These are phyloP conservation scores for Corylus americana DNA, from an alignment of 306 rosid species.

Conservation along the genomic window DNA sequence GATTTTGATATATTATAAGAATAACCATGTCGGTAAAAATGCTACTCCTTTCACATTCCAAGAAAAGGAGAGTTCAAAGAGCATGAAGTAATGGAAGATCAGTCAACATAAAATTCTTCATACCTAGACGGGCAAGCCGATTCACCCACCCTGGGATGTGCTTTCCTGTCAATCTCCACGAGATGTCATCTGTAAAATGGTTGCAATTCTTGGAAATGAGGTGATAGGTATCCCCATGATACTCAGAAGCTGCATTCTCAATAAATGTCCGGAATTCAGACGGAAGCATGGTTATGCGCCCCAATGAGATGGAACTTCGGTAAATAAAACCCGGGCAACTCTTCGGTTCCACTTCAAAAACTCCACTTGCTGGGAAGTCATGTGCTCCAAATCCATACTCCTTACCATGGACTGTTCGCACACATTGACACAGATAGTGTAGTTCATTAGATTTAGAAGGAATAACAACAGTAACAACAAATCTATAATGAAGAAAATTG, in stretches of 20 bases:
- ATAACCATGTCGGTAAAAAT: not conserved
- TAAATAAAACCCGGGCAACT: constrained; percentile 85
- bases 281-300: constrained; percentile 49
- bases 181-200: constrained; percentile 84
- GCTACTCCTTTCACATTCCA: not conserved
- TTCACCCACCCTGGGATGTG: constrained; percentile 93
- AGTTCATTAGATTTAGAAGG: constrained; percentile 7
- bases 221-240: constrained; percentile 94
- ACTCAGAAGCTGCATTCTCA: constrained; percentile 75
- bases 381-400: constrained; percentile 98
- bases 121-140: constrained; percentile 95
- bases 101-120: constrained; percentile 15
- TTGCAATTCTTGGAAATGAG: constrained; percentile 96
- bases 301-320: constrained; percentile 72
- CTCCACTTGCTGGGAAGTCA: constrained; percentile 89
- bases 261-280: constrained; percentile 70
- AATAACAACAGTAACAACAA: constrained; percentile 8
- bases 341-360: constrained; percentile 93
- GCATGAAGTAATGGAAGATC: not conserved
- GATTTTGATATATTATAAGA: constrained; percentile 16
- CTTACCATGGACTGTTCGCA: constrained; percentile 75
- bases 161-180: constrained; percentile 65
- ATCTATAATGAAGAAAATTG: constrained; percentile 16
- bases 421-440: constrained; percentile 13
- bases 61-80: not conserved